A percentile compares a stretch with the other conserved stretches of the same genome.
Conservation (phyloP, 2,329 filamentous ascomycete species). For the Grosmannia penicillata region DNA sequence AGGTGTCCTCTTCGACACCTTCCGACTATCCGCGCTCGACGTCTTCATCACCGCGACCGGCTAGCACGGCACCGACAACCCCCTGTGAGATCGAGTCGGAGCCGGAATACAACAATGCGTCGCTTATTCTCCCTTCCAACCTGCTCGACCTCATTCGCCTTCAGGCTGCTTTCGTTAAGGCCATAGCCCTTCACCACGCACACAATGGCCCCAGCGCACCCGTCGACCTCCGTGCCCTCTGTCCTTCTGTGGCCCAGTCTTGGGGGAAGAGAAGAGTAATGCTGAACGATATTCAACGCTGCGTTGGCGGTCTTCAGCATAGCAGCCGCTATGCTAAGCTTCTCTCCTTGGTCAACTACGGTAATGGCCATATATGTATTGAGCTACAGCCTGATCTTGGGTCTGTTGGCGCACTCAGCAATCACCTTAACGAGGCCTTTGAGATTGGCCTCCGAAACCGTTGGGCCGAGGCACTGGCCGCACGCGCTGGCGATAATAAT, state of each 20-base stretch:
- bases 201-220: conserved; percentile 51
- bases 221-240: conserved; percentile 45
- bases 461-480: conserved; percentile 21
- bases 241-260: conserved; percentile 46
- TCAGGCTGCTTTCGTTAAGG: conserved; percentile 52
- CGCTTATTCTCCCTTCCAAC: conserved; percentile 29
- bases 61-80: conserved; percentile 23
- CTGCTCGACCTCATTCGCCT: conserved; percentile 46
- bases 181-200: conserved; percentile 52
- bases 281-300: conserved; percentile 48
- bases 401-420: conserved; percentile 26
- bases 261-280: conserved; percentile 61
- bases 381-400: conserved; percentile 31
- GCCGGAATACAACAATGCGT: conserved; percentile 12
- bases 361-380: conserved; percentile 34
- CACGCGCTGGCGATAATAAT: no score
- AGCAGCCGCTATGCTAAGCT: not conserved
- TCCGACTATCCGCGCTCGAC: conserved; percentile 1
- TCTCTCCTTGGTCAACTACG: conserved; percentile 28
- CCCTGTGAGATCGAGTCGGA: conserved; percentile 21
- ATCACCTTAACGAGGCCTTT: conserved; percentile 39
- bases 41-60: conserved; percentile 8
- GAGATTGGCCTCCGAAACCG: conserved; percentile 31
- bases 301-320: conserved; percentile 34
- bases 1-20: conserved; percentile 10